These are phyloP conservation scores for Blastocystis sp. DNA, from an alignment of 352 stramenopile species.

Conservation along the genomic window DNA sequence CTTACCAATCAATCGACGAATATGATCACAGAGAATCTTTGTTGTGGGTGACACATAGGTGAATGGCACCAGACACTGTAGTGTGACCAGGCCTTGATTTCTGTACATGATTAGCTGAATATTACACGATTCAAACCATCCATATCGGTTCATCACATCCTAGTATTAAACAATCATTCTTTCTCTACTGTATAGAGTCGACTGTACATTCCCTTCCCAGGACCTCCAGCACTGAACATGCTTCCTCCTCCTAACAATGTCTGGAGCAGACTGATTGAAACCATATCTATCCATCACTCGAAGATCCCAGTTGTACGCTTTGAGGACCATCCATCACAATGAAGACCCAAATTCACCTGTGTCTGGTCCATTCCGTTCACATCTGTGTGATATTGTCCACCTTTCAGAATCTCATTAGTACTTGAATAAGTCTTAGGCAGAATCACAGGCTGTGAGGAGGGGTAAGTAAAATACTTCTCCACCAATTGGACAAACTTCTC, in stretches of 20 bases:
- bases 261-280: constrained; percentile 90
- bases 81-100: constrained; percentile 86
- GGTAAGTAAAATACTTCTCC: constrained; percentile 11
- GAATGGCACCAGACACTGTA: constrained; percentile 69
- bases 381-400: neutral
- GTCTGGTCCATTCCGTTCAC: constrained; percentile 69
- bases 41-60: constrained; percentile 29
- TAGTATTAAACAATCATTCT: neutral
- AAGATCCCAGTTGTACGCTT: constrained; percentile 69
- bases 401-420: neutral
- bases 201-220: constrained; percentile 99
- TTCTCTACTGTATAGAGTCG: constrained; percentile 77
- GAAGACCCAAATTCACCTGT: constrained; percentile 87
- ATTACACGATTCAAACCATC: constrained; percentile 94
- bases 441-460: neutral
- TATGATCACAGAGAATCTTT: constrained; percentile 41
- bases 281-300: constrained; percentile 72
- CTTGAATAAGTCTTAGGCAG: neutral
- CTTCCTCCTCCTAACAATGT: constrained; percentile 90
- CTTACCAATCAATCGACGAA: constrained; percentile 73
- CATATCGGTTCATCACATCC: constrained; percentile 90
- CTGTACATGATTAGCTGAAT: constrained; percentile 86
- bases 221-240: constrained; percentile 93
- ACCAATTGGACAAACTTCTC: neutral
- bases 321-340: constrained; percentile 85